Base-by-base conservation (phyloP, 2,329 filamentous ascomycete species). In the Intubia oerlemansii region DNA sequence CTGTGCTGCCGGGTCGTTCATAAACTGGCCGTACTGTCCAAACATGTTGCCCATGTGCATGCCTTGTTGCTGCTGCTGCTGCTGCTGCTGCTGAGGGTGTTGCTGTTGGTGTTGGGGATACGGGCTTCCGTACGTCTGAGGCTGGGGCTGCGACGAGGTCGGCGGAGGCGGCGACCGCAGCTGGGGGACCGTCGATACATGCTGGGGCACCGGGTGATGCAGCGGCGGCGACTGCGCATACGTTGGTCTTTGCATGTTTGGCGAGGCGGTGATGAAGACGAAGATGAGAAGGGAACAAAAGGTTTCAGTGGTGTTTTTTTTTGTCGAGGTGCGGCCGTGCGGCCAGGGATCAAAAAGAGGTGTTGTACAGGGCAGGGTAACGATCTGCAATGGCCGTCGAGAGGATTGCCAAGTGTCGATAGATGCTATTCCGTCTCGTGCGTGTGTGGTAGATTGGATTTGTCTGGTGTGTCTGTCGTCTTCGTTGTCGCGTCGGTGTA, bases 141-240 rank as follows among this genome's bases (percentile, higher is more conserved):
- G 64, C 44, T 78, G 74, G 32, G 72, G 70, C 39, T 70, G 72
- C 33, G 63, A 63, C 21, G 70, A 66, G 29, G 63, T 62, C 21
- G 80, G 84, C 36, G 81, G 78, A 33, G 79, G 85, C 35, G 88
- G 88, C 33, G 88, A 95, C 51, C 90, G 74, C 49, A 98, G 71
- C 56, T 95, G 88, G 25, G 88, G 88, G 28, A 98, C 88, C 33
- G 84, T 91, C 46, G 88, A 95, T 44, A 95, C 85, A 62, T 98
- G 88, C 53, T 98, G 88, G 36, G 88, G 88, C 34, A 95, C 82
- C 33, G 88, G 88, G 50, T 95, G 88, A 53, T 95, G 88, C 42
- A 95, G 71, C 39, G 85, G 84, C 48, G 84, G 85, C 17, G 82
- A 92, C 46, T 84, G 78, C 51, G 70, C 69, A 56, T 88, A 92